Base-by-base conservation (phyloP, 2,329 filamentous ascomycete genomes). In the Bipolaris bicolor region DNA sequence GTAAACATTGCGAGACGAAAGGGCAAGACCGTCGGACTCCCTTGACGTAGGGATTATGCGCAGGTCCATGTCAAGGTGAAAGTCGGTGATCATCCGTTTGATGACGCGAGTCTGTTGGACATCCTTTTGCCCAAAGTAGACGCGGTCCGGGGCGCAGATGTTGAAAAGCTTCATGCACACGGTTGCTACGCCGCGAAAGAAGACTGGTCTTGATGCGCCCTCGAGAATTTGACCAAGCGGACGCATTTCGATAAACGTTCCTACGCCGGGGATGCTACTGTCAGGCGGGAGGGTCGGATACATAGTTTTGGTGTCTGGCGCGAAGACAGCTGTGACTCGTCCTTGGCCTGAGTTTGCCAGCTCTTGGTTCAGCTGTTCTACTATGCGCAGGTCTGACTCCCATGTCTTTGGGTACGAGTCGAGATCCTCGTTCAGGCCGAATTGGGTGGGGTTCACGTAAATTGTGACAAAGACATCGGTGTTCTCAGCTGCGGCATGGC, bases 91-190 rank as follows among this genome's bases (percentile, higher is more conserved):
- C 86, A 99, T 88, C 43, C 90, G 87, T 69, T 86, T 88, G 69
- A 99, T 90, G 10, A 99, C 86, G 16, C 96, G 90, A 0, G 92
- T 96, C 79, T 99, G 95, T 81, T 99, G 95, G 18, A 97, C 87
- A 76, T 99, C 95, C 79, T 99, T 99, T 77, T 98, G 95, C 3
- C 95, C 95, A 80, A 99, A 97, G 79, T 97, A 95, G 5, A 92
- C 91, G 43, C 84, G 84, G 55, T 93, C 89, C 3, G 91, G 89
- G 63, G 86, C 83, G 44, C 91, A 88, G 52, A 92, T 90, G 70
- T 93, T 93, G 79, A 96, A 94, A 13, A 96, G 79, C 78, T 96
- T 99, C 86, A 94, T 95, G 80, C 93, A 97, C 1, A 99, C 90
- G 1, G 95, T 99, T 18, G 95, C 93, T 33, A 99, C 95, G 37